A percentile compares a stretch with the other conserved stretches of the same genome.
These are phyloP conservation scores for Pythium coloratum DNA, from an alignment of 352 stramenopile species.

Conservation along the genomic window DNA sequence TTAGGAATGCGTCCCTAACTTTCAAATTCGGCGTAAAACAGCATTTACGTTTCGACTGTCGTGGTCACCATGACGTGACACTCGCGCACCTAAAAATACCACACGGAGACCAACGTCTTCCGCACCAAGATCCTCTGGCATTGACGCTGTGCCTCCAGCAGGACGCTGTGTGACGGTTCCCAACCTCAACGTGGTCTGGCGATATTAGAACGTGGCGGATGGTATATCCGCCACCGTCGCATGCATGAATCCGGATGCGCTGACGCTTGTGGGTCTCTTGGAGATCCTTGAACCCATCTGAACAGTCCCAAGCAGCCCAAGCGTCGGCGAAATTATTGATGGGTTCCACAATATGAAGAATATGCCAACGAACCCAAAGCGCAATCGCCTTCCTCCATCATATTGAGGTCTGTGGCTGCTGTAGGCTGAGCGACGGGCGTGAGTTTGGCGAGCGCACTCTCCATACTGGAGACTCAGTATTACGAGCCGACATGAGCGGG, in stretches of 20 bases:
- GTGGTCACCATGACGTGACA: too few species aligned
- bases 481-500: neutral
- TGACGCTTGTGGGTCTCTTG: neutral
- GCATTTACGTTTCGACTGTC: neutral
- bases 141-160: neutral
- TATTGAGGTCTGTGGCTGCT: neutral
- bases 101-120: too few species aligned
- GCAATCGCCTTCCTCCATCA: neutral
- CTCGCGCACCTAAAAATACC: neutral
- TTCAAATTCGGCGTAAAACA: neutral
- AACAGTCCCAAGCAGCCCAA: slow-evolving; percentile 5
- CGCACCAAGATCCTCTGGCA: too few species aligned
- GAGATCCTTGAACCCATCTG: slow-evolving; percentile 2
- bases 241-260: neutral
- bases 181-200: slow-evolving; percentile 1
- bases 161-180: neutral
- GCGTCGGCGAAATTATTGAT: neutral
- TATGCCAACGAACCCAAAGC: neutral
- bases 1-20: neutral
- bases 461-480: neutral
- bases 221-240: neutral
- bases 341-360: neutral
- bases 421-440: neutral
- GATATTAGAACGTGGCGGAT: neutral
- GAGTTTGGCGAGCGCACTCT: neutral